These are phyloP conservation scores for Voacanga thouarsii DNA, from an alignment of 257 asterid species.

Conservation along the genomic window DNA sequence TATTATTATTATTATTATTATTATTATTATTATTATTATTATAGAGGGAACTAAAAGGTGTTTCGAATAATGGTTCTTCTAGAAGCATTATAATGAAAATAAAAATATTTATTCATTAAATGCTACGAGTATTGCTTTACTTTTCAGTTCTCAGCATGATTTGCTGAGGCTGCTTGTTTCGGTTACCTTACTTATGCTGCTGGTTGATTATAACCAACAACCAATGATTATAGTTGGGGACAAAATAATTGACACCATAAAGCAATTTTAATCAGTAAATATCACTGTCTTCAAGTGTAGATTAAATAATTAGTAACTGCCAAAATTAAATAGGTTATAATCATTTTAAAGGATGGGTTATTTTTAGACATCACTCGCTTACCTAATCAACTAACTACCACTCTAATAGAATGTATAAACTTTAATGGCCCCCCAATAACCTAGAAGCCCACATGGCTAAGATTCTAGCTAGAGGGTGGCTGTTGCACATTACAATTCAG, in stretches of 20 bases:
- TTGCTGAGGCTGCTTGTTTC: background rate
- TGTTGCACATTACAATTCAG: background rate
- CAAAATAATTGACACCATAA: constrained; percentile 3
- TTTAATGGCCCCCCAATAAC: background rate
- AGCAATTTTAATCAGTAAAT: background rate
- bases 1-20: too few species aligned
- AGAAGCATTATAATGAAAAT: background rate
- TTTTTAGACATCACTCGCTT: background rate
- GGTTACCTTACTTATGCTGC: constrained; percentile 8
- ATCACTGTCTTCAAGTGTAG: too few species aligned
- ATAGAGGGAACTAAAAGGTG: too few species aligned
- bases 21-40: too few species aligned
- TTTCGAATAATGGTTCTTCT: background rate
- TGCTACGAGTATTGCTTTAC: too few species aligned
- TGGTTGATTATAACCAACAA: background rate
- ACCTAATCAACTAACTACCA: background rate
- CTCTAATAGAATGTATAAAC: background rate
- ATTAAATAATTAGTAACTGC: too few species aligned
- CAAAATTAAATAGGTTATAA: too few species aligned
- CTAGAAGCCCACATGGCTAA: background rate
- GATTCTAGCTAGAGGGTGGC: background rate
- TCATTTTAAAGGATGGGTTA: too few species aligned
- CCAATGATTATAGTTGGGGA: background rate
- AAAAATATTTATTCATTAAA: too few species aligned
- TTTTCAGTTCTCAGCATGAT: constrained; percentile 6